These are phyloP conservation scores for Phellinidium pouzarii DNA, from an alignment of 1,284 basidiomycete genomes.

Conservation along the genomic window DNA sequence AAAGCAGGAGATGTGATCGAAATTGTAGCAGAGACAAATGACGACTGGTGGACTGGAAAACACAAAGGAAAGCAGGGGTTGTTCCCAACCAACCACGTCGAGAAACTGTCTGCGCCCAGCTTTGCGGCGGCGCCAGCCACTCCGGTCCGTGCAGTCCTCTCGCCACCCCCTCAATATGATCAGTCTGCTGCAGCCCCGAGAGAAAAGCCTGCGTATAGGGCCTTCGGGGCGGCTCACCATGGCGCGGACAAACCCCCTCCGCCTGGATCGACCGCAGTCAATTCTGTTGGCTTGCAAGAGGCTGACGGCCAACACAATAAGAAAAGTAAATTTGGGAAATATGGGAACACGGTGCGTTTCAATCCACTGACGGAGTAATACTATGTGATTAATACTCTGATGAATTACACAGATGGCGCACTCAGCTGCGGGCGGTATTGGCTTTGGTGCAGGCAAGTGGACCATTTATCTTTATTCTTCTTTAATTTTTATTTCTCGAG, in stretches of 20 bases:
- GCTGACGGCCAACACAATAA: conserved; percentile 22
- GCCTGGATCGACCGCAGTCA: conserved; percentile 11
- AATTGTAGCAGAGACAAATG: conserved; percentile 50
- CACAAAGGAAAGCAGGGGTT: conserved; percentile 51
- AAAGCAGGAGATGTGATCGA: conserved; percentile 50
- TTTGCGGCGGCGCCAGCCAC: conserved; percentile 19
- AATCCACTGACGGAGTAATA: not conserved
- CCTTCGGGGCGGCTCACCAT: conserved; percentile 18
- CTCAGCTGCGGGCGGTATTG: conserved; percentile 63
- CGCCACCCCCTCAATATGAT: conserved; percentile 20
- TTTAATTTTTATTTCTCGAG: not conserved
- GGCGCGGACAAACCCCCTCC: conserved; percentile 18
- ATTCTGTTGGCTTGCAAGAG: conserved; percentile 19
- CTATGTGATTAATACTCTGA: conserved; percentile 6
- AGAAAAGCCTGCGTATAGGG: conserved; percentile 14
- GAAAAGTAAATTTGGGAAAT: conserved; percentile 25
- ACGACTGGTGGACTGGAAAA: conserved; percentile 60
- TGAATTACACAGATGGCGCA: conserved; percentile 57
- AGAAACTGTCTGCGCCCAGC: conserved; percentile 33
- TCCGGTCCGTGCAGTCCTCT: conserved; percentile 19
- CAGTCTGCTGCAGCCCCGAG: not conserved
- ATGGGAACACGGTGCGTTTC: conserved; percentile 19
- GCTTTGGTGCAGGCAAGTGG: conserved; percentile 54
- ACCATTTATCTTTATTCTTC: not conserved
- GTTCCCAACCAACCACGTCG: conserved; percentile 58